Percentiles rank a stretch among this genome's conserved stretches.
Evolutionary conservation across 2,329 filamentous ascomycete species (phyloP).

Genomic region (Venturia oleaginea): DNA sequence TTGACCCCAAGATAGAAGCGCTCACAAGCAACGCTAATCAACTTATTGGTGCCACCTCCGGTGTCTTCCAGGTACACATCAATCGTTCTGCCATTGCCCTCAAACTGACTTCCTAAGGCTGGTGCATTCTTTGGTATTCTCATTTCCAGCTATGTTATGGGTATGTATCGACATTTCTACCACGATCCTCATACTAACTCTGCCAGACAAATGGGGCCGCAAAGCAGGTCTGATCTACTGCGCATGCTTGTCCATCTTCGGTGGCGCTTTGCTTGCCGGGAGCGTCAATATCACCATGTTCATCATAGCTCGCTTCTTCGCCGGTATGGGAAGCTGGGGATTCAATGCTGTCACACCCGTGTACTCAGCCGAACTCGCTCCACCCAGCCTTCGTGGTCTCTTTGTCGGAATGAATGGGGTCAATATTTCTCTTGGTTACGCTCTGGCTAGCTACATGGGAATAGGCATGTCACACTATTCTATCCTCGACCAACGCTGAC

Average conservation of each 20-base stretch:
- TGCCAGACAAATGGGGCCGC: conserved; percentile 14
- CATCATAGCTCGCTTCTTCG: conserved; percentile 15
- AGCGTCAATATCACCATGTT: conserved; percentile 19
- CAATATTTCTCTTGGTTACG: conserved; percentile 20
- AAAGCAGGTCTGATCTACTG: conserved; percentile 20
- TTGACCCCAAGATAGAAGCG: conserved; percentile 17
- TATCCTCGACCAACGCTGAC: background rate
- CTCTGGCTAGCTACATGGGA: conserved; percentile 21
- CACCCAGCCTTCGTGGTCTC: conserved; percentile 19
- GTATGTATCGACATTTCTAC: background rate
- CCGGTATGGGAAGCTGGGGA: conserved; percentile 19
- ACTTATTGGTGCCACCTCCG: conserved; percentile 20
- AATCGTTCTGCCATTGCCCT: background rate
- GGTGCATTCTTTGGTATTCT: conserved; percentile 19
- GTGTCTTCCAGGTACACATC: conserved; percentile 18
- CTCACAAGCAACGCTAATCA: conserved; percentile 16
- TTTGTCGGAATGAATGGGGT: conserved; percentile 22
- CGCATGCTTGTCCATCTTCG: conserved; percentile 18
- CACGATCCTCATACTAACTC: background rate
- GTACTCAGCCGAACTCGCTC: conserved; percentile 21
- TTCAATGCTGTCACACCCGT: conserved; percentile 21
- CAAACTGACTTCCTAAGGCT: conserved; percentile 12
- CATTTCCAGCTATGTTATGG: conserved; percentile 18
- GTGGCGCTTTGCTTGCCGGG: conserved; percentile 18
- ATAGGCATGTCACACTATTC: conserved; percentile 13